Evolutionary conservation across 257 asterid species (phyloP).

Genomic region (Solanum rostratum): DNA sequence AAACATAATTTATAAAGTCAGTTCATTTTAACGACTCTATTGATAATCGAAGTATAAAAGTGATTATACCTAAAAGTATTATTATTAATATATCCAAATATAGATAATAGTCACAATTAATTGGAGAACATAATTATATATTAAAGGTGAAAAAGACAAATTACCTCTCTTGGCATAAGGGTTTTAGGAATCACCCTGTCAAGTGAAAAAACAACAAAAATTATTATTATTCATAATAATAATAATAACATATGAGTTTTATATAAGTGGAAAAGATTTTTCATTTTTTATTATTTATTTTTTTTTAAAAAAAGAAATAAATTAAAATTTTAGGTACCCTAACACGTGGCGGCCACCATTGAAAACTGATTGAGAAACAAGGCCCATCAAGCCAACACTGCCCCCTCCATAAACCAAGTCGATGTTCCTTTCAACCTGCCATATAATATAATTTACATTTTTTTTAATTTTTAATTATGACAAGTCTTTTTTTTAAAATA

Average conservation of each 20-base stretch:
- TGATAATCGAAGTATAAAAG: neutral
- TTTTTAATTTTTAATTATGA: neutral
- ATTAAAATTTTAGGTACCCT: constrained; percentile 27
- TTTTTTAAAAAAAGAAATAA: neutral
- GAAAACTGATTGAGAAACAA: constrained; percentile 63
- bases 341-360: constrained; percentile 89
- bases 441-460: neutral
- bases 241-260: neutral
- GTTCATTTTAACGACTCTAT: neutral
- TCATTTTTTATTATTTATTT: neutral
- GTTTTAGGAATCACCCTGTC: constrained; percentile 83
- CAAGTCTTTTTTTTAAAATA: neutral
- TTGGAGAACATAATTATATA: neutral
- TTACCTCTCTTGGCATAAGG: constrained; percentile 97
- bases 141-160: neutral
- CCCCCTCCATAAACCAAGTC: constrained; percentile 87
- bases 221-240: too few relatives aligned
- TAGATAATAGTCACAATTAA: neutral
- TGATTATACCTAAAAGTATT: neutral
- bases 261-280: neutral
- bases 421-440: constrained; percentile 84
- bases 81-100: neutral
- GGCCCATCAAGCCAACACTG: constrained; percentile 71
- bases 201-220: neutral
- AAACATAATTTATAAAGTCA: neutral